Conservation (phyloP, 352 stramenopile species). For the Globisporangium polare region DNA sequence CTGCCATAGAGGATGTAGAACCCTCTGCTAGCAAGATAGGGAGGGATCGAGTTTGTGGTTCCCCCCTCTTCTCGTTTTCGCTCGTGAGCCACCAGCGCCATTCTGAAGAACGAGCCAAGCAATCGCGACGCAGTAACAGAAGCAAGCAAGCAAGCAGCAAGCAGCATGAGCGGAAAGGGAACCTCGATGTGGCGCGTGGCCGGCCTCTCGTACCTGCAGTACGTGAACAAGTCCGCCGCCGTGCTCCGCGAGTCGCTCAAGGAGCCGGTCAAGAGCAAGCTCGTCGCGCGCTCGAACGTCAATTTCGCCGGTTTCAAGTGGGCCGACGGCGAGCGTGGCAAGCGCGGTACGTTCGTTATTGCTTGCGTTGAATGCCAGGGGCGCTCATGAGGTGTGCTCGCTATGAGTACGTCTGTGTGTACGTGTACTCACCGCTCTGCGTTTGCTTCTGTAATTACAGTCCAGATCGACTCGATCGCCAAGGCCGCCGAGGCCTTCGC, state of each 20-base stretch:
- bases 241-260: slow-evolving; percentile 76
- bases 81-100: slow-evolving; percentile 9
- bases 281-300: slow-evolving; percentile 65
- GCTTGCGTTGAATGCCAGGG: not conserved
- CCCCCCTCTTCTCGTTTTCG: not conserved
- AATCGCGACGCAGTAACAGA: not conserved
- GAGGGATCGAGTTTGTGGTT: too few species aligned
- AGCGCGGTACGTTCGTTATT: slow-evolving; percentile 40
- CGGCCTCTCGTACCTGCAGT: slow-evolving; percentile 86
- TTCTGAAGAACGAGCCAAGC: slow-evolving; percentile 10
- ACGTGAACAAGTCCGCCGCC: slow-evolving; percentile 80
- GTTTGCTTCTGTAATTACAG: slow-evolving; percentile 17
- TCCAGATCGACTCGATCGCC: slow-evolving; percentile 80
- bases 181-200: slow-evolving; percentile 86
- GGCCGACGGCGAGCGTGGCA: slow-evolving; percentile 74
- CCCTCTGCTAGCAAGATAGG: too few species aligned
- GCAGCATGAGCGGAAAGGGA: slow-evolving; percentile 68
- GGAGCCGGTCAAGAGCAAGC: slow-evolving; percentile 86
- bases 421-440: not conserved
- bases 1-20: too few species aligned
- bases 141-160: slow-evolving; percentile 12
- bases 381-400: too few species aligned
- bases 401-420: not conserved
- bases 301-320: slow-evolving; percentile 87
- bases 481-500: slow-evolving; percentile 77